Evolutionary conservation across 1,284 basidiomycete genomes (phyloP).

Genomic region (Schizophyllum amplum): DNA sequence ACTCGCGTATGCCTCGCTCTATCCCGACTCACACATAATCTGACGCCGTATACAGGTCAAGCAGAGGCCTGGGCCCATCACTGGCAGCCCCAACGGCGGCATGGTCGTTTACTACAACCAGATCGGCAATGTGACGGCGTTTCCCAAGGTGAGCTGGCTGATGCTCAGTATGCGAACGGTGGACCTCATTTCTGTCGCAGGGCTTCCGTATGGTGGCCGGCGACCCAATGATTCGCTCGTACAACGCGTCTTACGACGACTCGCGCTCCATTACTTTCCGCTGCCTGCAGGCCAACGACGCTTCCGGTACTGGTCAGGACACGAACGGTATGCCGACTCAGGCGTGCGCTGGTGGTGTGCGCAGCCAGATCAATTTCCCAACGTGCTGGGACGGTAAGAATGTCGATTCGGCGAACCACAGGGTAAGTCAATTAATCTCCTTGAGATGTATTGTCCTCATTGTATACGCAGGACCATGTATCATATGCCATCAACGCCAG

Average conservation of each 20-base stretch:
- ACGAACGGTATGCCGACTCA: conserved; percentile 26
- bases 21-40: not conserved
- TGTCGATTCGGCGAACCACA: not conserved
- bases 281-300: conserved; percentile 30
- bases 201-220: conserved; percentile 39
- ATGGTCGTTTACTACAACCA: conserved; percentile 35
- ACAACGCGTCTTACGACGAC: conserved; percentile 28
- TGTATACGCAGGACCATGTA: conserved; percentile 30
- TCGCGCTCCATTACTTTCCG: conserved; percentile 38
- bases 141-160: conserved; percentile 32
- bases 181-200: conserved; percentile 12
- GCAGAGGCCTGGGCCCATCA: conserved; percentile 12
- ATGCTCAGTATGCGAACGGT: conserved; percentile 7
- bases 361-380: conserved; percentile 40
- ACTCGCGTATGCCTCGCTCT: conserved; percentile 25
- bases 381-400: conserved; percentile 37
- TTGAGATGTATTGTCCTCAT: not conserved
- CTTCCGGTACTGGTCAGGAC: conserved; percentile 27
- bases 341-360: conserved; percentile 31
- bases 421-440: not conserved
- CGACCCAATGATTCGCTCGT: conserved; percentile 31
- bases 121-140: conserved; percentile 33
- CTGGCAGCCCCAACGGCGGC: conserved; percentile 21
- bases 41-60: conserved; percentile 21
- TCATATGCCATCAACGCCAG: conserved; percentile 27